Percentiles rank a stretch among this genome's conserved stretches.
Conservation (phyloP, 1,284 basidiomycete genomes). For the Rhodotorula sp. region DNA sequence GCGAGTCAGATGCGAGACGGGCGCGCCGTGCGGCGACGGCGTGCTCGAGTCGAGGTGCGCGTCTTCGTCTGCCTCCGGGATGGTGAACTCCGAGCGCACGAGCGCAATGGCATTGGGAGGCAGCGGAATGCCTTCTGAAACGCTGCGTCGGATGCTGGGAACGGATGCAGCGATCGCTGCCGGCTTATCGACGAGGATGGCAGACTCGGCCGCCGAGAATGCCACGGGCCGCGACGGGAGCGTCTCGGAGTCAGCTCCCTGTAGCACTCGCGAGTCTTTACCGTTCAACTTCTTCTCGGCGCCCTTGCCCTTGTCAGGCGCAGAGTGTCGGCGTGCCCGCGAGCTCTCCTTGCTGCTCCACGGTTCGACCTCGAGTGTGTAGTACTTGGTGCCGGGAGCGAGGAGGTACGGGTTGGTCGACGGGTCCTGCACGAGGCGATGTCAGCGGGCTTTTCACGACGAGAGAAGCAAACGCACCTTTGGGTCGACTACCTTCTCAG, state of each 20-base stretch:
- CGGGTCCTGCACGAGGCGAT: slow-evolving; percentile 17
- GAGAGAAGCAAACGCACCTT: slow-evolving; percentile 18
- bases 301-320: slow-evolving; percentile 15
- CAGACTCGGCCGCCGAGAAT: slow-evolving; percentile 14
- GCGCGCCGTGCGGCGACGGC: slow-evolving; percentile 13
- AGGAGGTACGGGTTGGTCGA: slow-evolving; percentile 36
- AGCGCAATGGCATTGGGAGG: slow-evolving; percentile 11
- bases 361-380: slow-evolving; percentile 38
- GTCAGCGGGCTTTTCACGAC: not conserved
- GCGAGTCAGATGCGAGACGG: not conserved
- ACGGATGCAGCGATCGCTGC: not conserved
- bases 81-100: slow-evolving; percentile 19
- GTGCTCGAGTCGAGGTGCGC: not conserved
- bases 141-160: slow-evolving; percentile 20
- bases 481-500: slow-evolving; percentile 46
- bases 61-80: slow-evolving; percentile 30
- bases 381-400: slow-evolving; percentile 35
- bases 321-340: slow-evolving; percentile 22
- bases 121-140: slow-evolving; percentile 15
- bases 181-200: slow-evolving; percentile 25
- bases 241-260: not conserved
- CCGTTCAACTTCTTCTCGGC: slow-evolving; percentile 8
- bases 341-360: slow-evolving; percentile 39
- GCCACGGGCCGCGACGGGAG: not conserved
- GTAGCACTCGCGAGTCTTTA: not conserved